phyloP scores from a whole-genome alignment of 495 filamentous ascomycete species.

The Hypoxylon lenormandii region DNA sequence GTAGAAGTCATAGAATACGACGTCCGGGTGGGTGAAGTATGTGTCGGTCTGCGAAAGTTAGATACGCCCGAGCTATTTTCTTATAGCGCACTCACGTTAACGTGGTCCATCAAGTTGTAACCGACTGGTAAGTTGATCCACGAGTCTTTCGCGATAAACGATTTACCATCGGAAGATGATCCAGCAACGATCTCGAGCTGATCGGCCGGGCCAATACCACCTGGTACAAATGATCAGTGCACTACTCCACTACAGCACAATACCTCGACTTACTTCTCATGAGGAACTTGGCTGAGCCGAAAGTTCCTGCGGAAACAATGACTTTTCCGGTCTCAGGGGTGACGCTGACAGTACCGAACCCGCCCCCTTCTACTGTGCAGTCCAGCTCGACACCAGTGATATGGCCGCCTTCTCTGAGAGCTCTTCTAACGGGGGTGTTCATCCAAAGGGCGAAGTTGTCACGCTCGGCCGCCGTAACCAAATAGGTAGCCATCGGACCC shows the following conservation, averaged over 20 bases:
- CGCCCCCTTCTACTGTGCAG: conserved; percentile 65
- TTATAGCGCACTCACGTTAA: conserved; percentile 59
- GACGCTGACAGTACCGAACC: conserved; percentile 69
- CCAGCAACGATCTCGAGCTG: conserved; percentile 68
- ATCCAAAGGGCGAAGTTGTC: conserved; percentile 77
- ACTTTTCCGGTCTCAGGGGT: conserved; percentile 71
- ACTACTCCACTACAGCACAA: neutral
- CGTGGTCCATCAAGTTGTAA: conserved; percentile 78
- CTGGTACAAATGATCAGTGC: conserved; percentile 56
- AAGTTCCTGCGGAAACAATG: conserved; percentile 75
- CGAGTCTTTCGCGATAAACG: conserved; percentile 62
- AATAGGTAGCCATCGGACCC: conserved; percentile 80
- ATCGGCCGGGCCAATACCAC: conserved; percentile 73
- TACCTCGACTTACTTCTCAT: conserved; percentile 50
- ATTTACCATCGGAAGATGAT: conserved; percentile 64
- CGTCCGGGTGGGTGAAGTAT: conserved; percentile 70
- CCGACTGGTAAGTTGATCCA: conserved; percentile 83
- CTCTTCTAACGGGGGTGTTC: conserved; percentile 73
- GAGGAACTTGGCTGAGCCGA: conserved; percentile 78
- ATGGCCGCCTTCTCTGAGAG: conserved; percentile 70
- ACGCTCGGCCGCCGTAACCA: conserved; percentile 69
- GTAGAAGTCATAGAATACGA: conserved; percentile 75
- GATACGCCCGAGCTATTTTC: neutral
- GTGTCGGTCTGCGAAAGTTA: conserved; percentile 66
- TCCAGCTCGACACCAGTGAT: conserved; percentile 77